phyloP scores from a whole-genome alignment of 768 basidiomycete species.

The Strobilomyces confusus region DNA sequence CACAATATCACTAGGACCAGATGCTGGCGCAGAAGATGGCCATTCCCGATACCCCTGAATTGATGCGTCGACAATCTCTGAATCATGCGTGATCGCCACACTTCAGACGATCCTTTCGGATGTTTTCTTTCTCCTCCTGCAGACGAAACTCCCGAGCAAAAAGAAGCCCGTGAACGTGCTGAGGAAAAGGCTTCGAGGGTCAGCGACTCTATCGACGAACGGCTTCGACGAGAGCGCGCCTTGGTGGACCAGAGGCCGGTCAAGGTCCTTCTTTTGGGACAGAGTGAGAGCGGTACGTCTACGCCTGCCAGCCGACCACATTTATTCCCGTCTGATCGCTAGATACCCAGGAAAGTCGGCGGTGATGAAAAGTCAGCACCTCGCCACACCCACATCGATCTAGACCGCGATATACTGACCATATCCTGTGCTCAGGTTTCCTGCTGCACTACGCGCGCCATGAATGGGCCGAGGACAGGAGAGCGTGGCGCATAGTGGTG shows the following conservation, averaged over 20 bases:
- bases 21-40: no score
- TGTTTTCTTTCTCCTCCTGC: slow-evolving; percentile 59
- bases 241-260: slow-evolving; percentile 64
- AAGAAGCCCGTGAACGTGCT: slow-evolving; percentile 48
- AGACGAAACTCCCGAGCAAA: slow-evolving; percentile 58
- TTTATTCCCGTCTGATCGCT: slow-evolving; percentile 2
- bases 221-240: slow-evolving; percentile 56
- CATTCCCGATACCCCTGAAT: no score
- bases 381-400: not conserved
- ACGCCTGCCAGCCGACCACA: not conserved
- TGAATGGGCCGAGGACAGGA: slow-evolving; percentile 67
- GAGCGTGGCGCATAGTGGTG: slow-evolving; percentile 71
- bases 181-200: slow-evolving; percentile 63
- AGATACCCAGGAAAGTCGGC: slow-evolving; percentile 57
- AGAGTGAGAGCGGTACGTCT: slow-evolving; percentile 61
- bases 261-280: slow-evolving; percentile 71
- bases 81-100: no score
- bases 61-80: no score
- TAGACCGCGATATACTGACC: not conserved
- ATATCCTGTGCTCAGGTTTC: slow-evolving; percentile 45
- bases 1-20: no score
- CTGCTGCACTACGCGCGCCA: slow-evolving; percentile 67
- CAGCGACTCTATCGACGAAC: slow-evolving; percentile 75
- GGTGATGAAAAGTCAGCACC: slow-evolving; percentile 63
- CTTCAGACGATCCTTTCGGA: slow-evolving; percentile 60